Conservation (phyloP, 2,329 filamentous ascomycete genomes). For the Epichloe festucae region DNA sequence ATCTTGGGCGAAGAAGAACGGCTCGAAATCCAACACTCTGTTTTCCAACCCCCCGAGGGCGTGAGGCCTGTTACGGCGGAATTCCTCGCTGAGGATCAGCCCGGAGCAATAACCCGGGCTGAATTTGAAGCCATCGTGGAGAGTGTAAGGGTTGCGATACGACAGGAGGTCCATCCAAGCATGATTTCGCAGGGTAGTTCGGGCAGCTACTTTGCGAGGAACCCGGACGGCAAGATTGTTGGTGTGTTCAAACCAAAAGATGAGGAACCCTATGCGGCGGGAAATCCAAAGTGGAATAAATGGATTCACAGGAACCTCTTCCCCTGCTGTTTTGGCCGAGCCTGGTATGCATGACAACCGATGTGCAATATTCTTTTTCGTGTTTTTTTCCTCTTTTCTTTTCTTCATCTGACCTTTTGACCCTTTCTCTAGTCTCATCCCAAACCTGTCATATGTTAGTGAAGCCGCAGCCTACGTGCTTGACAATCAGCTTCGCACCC, state of each 20-base stretch:
- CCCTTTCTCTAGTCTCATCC: constrained; percentile 53
- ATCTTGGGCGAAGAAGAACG: constrained; percentile 65
- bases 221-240: constrained; percentile 82
- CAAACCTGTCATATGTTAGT: constrained; percentile 93
- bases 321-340: constrained; percentile 90
- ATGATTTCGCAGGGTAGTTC: constrained; percentile 97
- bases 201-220: constrained; percentile 93
- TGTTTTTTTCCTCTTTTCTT: not conserved
- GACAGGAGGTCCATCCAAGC: constrained; percentile 80
- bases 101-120: constrained; percentile 57
- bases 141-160: constrained; percentile 80
- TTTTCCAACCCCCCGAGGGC: constrained; percentile 87
- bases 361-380: not conserved
- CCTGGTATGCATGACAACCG: constrained; percentile 44
- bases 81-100: constrained; percentile 49
- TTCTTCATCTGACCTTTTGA: not conserved
- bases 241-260: constrained; percentile 99
- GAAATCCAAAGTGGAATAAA: constrained; percentile 98
- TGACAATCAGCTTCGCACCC: constrained; percentile 76
- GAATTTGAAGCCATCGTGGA: constrained; percentile 85
- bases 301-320: constrained; percentile 98
- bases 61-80: constrained; percentile 69
- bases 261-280: constrained; percentile 92
- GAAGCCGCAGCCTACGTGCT: constrained; percentile 95
- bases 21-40: constrained; percentile 91